Percentiles rank a stretch among this genome's conserved stretches.
Evolutionary conservation across 495 filamentous ascomycete species (phyloP).

Genomic region (Xylaria venustula): DNA sequence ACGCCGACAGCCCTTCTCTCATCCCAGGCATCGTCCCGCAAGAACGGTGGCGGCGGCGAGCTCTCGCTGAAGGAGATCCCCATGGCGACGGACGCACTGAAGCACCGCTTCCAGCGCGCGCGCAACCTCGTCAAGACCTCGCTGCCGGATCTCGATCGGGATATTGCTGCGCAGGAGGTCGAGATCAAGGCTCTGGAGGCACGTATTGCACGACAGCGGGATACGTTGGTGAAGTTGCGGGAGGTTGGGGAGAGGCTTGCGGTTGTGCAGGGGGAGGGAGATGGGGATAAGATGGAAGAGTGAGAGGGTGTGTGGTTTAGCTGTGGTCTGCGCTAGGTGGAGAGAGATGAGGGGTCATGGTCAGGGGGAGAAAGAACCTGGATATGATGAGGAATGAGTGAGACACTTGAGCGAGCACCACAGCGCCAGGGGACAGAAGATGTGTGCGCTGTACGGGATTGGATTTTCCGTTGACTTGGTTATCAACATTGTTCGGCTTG

Average conservation of each 20-base stretch:
- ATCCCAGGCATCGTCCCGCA: slow-evolving; percentile 1
- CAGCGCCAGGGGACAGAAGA: neutral
- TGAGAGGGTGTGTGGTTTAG: neutral
- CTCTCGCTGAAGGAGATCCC: slow-evolving; percentile 78
- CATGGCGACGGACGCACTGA: slow-evolving; percentile 68
- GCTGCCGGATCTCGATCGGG: slow-evolving; percentile 72
- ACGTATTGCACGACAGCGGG: slow-evolving; percentile 57
- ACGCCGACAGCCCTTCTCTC: slow-evolving; percentile 32
- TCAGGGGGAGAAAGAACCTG: no score
- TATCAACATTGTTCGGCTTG: neutral
- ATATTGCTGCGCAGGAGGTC: slow-evolving; percentile 71
- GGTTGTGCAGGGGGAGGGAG: slow-evolving; percentile 27
- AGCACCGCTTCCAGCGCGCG: slow-evolving; percentile 78
- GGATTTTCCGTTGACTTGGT: neutral
- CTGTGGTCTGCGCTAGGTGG: no score
- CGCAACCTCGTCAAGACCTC: slow-evolving; percentile 57
- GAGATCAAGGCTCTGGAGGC: slow-evolving; percentile 78
- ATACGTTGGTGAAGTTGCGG: slow-evolving; percentile 46
- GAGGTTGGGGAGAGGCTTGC: slow-evolving; percentile 42
- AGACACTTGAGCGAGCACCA: no score
- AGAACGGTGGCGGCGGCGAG: slow-evolving; percentile 9
- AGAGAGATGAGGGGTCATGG: no score
- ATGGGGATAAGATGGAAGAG: slow-evolving; percentile 22
- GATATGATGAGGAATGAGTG: no score
- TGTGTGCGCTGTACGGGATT: neutral